Percentiles rank a stretch among this genome's conserved stretches.
phyloP scores from a whole-genome alignment of 352 stramenopile genomes.

The Plasmopara muralis region DNA sequence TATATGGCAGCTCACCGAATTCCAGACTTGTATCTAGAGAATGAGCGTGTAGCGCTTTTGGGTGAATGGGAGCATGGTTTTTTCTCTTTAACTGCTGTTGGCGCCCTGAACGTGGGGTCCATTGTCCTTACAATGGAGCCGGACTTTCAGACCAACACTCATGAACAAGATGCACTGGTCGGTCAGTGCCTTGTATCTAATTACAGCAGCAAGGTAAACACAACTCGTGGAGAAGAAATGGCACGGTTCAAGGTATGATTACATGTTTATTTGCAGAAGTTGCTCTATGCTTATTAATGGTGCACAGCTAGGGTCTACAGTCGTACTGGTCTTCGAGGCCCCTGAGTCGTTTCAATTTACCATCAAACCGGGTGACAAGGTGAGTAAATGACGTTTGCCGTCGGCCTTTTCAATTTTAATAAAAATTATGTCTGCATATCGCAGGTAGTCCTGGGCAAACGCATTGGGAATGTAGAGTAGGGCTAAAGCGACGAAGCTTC shows the following conservation, averaged over 20 bases:
- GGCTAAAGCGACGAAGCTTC: too few species aligned
- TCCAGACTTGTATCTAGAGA: conserved; percentile 76
- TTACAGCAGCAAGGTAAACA: conserved; percentile 36
- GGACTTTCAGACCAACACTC: conserved; percentile 57
- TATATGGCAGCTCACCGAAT: conserved; percentile 53
- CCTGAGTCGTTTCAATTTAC: conserved; percentile 70
- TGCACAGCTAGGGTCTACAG: conserved; percentile 63
- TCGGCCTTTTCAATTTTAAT: not conserved
- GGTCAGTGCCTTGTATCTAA: conserved; percentile 47
- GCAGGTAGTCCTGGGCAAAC: not conserved
- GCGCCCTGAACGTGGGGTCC: conserved; percentile 84
- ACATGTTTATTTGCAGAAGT: not conserved
- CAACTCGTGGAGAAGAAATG: conserved; percentile 58
- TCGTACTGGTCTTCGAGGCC: conserved; percentile 82
- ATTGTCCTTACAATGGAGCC: conserved; percentile 69
- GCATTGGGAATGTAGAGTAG: not conserved
- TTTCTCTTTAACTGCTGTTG: conserved; percentile 78
- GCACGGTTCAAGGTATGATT: conserved; percentile 65
- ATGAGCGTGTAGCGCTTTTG: conserved; percentile 70
- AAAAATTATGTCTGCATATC: not conserved
- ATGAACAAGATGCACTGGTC: conserved; percentile 43
- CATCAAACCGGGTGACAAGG: conserved; percentile 66
- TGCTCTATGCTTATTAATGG: conserved; percentile 1
- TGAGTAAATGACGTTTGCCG: conserved; percentile 13
- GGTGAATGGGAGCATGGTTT: conserved; percentile 76